These are phyloP conservation scores for Fusarium odoratissimum DNA, from an alignment of 2,329 filamentous ascomycete genomes.

Conservation along the genomic window DNA sequence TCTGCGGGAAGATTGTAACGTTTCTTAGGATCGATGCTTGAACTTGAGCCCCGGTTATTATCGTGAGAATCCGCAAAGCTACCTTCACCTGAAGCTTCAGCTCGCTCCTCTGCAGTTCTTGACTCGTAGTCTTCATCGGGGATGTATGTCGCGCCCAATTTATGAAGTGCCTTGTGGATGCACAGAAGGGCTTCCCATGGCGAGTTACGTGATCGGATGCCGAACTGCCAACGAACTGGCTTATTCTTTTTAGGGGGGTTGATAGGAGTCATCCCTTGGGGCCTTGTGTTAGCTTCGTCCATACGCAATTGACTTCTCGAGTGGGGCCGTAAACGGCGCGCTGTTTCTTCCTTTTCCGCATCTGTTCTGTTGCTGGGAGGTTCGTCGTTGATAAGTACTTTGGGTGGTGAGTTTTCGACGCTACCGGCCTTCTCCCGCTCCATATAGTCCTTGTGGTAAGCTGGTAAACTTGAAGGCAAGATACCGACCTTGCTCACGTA, in stretches of 20 bases:
- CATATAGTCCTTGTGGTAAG: conserved; percentile 92
- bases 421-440: conserved; percentile 71
- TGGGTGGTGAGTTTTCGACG: conserved; percentile 56
- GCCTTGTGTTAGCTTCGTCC: conserved; percentile 70
- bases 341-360: conserved; percentile 84
- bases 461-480: conserved; percentile 88
- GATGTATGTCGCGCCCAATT: conserved; percentile 91
- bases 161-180: conserved; percentile 90
- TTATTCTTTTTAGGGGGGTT: conserved; percentile 76
- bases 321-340: conserved; percentile 86
- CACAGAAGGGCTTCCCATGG: conserved; percentile 95
- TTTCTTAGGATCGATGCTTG: conserved; percentile 63
- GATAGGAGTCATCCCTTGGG: conserved; percentile 72
- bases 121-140: conserved; percentile 70
- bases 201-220: conserved; percentile 92
- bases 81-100: conserved; percentile 50
- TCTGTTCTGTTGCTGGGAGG: conserved; percentile 65
- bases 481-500: conserved; percentile 90
- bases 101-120: conserved; percentile 56
- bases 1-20: conserved; percentile 91
- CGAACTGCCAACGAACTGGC: conserved; percentile 96
- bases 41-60: conserved; percentile 51
- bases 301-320: conserved; percentile 76
- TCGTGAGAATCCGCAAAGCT: conserved; percentile 57
- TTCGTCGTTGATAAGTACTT: conserved; percentile 60